These are phyloP conservation scores for Gaultheria prostrata DNA, from an alignment of 148 eudicot species.

Conservation along the genomic window DNA sequence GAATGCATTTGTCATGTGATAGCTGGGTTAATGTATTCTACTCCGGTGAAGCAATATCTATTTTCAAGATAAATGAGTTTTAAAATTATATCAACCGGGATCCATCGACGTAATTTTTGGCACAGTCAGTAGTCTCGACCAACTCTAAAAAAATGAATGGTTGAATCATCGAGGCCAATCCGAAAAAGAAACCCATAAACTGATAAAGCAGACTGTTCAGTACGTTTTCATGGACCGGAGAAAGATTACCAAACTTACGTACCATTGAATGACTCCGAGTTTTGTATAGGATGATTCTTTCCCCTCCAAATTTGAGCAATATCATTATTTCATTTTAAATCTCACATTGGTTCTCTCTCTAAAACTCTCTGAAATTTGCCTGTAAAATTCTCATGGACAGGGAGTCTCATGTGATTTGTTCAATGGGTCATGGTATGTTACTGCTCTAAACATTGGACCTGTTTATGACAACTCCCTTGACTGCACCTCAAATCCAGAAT, in stretches of 20 bases:
- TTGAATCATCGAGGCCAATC: background rate
- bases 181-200: background rate
- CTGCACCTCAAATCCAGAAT: conserved; percentile 42
- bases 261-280: background rate
- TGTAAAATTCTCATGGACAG: conserved; percentile 9
- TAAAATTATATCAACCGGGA: too few relatives aligned
- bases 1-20: too few relatives aligned
- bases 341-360: background rate
- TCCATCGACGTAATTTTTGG: too few relatives aligned
- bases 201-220: rapidly evolving
- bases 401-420: conserved; percentile 69
- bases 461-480: conserved; percentile 55
- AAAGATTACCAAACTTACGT: background rate
- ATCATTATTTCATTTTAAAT: background rate
- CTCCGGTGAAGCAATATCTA: too few relatives aligned
- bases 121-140: background rate
- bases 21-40: too few relatives aligned
- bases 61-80: too few relatives aligned
- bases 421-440: conserved; percentile 61
- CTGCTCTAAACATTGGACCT: conserved; percentile 52
- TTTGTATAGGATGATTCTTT: background rate
- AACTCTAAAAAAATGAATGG: background rate
- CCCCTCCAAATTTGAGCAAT: background rate
- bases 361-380: background rate
- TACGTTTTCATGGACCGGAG: background rate